Base-by-base conservation (phyloP, 495 filamentous ascomycete species). In the Friedmanniomyces simplex region DNA sequence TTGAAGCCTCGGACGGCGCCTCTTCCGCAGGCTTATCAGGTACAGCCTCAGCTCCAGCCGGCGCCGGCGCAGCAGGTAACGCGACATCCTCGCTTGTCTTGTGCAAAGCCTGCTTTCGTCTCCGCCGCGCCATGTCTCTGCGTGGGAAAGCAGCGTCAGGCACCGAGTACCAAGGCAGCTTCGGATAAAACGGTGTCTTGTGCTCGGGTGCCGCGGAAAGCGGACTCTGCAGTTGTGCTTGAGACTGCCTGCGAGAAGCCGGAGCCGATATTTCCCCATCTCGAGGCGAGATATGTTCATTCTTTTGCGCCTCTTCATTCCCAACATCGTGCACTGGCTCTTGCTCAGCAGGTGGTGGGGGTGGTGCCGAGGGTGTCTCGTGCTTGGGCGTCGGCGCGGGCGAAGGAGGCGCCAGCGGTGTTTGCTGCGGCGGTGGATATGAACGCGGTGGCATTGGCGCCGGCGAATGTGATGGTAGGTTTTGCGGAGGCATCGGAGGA, bases 111-210 rank as follows among this genome's bases (percentile, higher is more conserved):
- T 73, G 73, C 41, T 61, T 63, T 61, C 68, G 73, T 52, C 76
- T 68, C 51, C 72, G 74, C 64, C 69, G 71, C 54, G 69, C 67
- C 25, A 67, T 69, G 42, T 67, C 67, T 64, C 73, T 65, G 1
- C 73, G 67, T 25, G 90, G 88, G 66, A 93, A 95, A 3, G 79
- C 68, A 6, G 50, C 61, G 22, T 85, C 82, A 2, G 84, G 81
- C 32, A 77, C 75, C 25, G 89, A 95, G n/a, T 84, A 74, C 89
- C 89, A 95, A 12, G 90, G 90, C 2, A 96, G 73, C 82, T 88
- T 16, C 63, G 83, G 77, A 64, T 73, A 76, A 66, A 84, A 91
- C 0, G 79, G 78, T 53, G 52, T 69, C 26, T 57, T 57, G 37
- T 61, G 54, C 50, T 67, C 49, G 28, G 68, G 42, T 46, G 61